phyloP scores from a whole-genome alignment of 352 stramenopile species.

The Saprolegnia parasitica region DNA sequence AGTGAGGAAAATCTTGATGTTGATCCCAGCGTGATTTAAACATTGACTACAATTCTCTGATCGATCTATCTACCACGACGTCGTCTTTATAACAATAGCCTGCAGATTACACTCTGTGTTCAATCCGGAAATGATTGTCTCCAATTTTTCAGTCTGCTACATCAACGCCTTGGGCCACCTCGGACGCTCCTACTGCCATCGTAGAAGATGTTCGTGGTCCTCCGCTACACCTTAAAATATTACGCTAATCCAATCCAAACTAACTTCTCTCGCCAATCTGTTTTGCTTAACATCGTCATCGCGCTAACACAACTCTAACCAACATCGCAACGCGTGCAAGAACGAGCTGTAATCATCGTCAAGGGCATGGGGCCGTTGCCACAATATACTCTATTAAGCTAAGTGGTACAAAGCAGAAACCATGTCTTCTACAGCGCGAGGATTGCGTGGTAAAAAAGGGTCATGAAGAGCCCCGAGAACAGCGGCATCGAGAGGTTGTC shows the following conservation, averaged over 20 bases:
- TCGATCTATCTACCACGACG: conserved; percentile 10
- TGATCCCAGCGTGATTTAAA: conserved; percentile 29
- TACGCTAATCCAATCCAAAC: too few relatives aligned
- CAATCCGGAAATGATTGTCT: conserved; percentile 16
- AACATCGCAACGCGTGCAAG: too few relatives aligned
- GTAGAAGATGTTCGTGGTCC: too few relatives aligned
- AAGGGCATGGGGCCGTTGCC: too few relatives aligned
- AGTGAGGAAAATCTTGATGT: conserved; percentile 28
- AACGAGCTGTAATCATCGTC: too few relatives aligned
- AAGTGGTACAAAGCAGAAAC: not conserved
- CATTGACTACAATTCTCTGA: conserved; percentile 31
- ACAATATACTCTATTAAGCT: too few relatives aligned
- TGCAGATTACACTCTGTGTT: conserved; percentile 24
- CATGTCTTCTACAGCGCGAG: not conserved
- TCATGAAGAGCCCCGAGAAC: conserved; percentile 16
- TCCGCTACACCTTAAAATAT: too few relatives aligned
- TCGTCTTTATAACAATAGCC: too few relatives aligned
- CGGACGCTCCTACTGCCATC: too few relatives aligned
- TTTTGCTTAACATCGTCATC: too few relatives aligned
- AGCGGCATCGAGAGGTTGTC: conserved; percentile 28
- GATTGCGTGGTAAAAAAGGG: conserved; percentile 6
- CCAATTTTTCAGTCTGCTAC: conserved; percentile 22
- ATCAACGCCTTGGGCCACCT: not conserved
- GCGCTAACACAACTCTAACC: too few relatives aligned
- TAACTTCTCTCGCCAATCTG: too few relatives aligned